Base-by-base conservation (phyloP, 352 stramenopile genomes). In the Nothophytophthora sp. region DNA sequence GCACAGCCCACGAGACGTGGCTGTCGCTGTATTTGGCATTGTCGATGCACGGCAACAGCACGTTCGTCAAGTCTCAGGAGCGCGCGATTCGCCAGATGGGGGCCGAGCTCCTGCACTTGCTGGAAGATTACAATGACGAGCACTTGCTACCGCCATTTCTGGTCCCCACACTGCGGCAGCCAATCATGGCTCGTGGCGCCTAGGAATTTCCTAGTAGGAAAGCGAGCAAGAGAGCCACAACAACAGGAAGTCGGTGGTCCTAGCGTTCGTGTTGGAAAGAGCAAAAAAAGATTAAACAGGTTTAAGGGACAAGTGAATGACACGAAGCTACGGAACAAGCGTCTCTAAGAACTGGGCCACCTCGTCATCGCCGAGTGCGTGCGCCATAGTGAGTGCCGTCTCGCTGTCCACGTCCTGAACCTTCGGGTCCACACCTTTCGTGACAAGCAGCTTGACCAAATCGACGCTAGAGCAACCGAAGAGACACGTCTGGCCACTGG, bases 381-480 rank as follows among this genome's bases (percentile, higher is more conserved):
- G 46, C 2, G 84, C 84, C 46, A 95, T 76, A 7, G 76, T 85
- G 48, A 68, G 68, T 27, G 81, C 80, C 25, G 81, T 92, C 63
- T 95, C 84, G 25, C 60, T 63, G 33, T 95, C 81, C 20, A 63
- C 53, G 51, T 90, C 84, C 40, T 72, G 70, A 40, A 90, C 57
- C 2, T 60, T 73, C 22, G 76, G 70, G 49, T 95, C 78, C 15
- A 90, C 69, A 12, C 81, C 80, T 49, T 87, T 80, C 18, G 58
- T 23, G 11, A 92, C 62, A 3, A 95, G 65, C 52, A 85, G 47
- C 41, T 78, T 60, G 19, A 81, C 78, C 38, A 95, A 52, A 30
- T 89, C 76, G 48, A 86, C 50, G 40, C 81, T 84, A 16, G 80
- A 92, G 60, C 84, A 92, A 25, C 84, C 81, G 34, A 95, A 95